Base-by-base conservation (phyloP, 192 early-diverging fungal species). In the Backusella macrospora region DNA sequence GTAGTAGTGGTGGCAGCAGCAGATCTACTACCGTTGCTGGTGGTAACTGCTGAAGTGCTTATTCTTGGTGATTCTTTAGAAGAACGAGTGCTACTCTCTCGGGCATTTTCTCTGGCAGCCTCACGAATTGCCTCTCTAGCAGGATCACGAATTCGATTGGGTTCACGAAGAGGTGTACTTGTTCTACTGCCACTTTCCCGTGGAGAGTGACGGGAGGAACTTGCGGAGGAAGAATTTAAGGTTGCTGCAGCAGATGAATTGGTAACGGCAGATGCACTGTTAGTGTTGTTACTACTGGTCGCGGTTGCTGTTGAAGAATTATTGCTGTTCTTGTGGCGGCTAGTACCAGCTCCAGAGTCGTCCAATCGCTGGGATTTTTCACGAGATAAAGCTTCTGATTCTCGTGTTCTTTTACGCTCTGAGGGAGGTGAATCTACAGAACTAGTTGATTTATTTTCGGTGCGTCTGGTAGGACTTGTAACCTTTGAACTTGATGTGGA, bases 91-190 rank as follows among this genome's bases (percentile, higher is more conserved):
- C 18, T 18, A 42, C 13, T n/a, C 15, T 70, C 69, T 39, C 72
- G 23, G 29, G 64, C 52, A 12, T 65, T 37, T 15, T 76, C 75
- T 14, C 70, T 23, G 0, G 47, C 75, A n/a, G 67, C 75, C 14
- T 76, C 75, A 48, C 75, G 75, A 10, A 70, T 63, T 6, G 75
- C 75, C 1, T 70, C 75, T n/a, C 69, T n/a, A 12, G 69, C 75
- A 45, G 52, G 62, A 66, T 76, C 70, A 14, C 75, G 62, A 1
- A 21, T 21, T 6, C 63, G 70, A 6, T 34, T 18, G 6, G 23
- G 18, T 16, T 62, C 76, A 55, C 73, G 48, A 13, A 38, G 44
- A 40, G 76, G 39, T n/a, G 65, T 73, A n/a, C 45, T 16, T 44
- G 42, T 66, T 26, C 52, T 49, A 1, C 71, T 73, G 21, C 23